phyloP scores from a whole-genome alignment of 1,284 basidiomycete genomes.

The Polyporus tsugae region DNA sequence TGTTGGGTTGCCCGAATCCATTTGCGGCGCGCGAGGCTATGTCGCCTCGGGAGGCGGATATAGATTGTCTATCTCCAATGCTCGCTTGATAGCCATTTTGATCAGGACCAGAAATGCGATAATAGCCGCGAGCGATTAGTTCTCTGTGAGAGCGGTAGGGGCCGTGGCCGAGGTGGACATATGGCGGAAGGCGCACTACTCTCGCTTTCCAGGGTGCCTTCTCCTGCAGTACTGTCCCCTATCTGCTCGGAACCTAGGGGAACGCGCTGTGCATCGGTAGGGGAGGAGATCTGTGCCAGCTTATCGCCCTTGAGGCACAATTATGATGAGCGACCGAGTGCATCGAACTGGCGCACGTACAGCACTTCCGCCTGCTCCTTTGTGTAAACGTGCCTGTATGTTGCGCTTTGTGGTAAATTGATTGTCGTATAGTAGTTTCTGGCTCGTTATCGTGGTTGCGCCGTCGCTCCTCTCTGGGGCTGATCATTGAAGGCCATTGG shows the following conservation, averaged over 20 bases:
- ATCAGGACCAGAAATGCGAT: background rate
- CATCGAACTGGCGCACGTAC: conserved; percentile 22
- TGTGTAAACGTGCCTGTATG: background rate
- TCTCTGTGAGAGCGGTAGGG: background rate
- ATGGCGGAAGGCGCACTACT: conserved; percentile 31
- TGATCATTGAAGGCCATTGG: background rate
- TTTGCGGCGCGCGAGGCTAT: background rate
- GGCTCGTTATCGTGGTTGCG: background rate
- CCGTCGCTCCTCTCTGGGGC: background rate
- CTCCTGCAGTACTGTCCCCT: conserved; percentile 11
- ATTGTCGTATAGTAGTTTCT: background rate
- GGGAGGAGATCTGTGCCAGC: conserved; percentile 19
- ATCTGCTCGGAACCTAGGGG: conserved; percentile 12
- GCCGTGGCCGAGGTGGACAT: conserved; percentile 24
- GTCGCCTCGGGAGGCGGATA: background rate
- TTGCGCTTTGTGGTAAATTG: background rate
- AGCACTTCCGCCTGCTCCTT: conserved; percentile 15
- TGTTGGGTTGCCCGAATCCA: background rate
- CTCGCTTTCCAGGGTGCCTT: conserved; percentile 26
- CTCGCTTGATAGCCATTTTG: background rate
- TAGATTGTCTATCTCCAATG: background rate
- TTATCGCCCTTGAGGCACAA: conserved; percentile 27
- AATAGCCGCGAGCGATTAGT: background rate
- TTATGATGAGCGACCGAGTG: conserved; percentile 20
- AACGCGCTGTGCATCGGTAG: conserved; percentile 10